Base-by-base conservation (phyloP, 2,329 filamentous ascomycete species). In the Acrocalymma vagum region DNA sequence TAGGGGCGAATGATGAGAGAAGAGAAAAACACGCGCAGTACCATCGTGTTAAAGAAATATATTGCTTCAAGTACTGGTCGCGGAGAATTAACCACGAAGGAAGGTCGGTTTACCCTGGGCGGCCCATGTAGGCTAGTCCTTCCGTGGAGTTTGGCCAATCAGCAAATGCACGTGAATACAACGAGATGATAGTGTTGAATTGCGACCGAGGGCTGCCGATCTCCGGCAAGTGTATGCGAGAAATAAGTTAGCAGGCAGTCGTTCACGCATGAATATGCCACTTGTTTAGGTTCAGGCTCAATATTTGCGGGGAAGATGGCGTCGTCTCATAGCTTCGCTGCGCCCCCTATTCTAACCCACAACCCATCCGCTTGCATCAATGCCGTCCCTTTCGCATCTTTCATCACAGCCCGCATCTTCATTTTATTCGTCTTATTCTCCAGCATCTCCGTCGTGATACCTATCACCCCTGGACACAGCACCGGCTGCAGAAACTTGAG, bases 401-500 rank as follows among this genome's bases (percentile, higher is more conserved):
- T 62, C 55, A 62, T 60, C 1, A 55, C 48, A 5, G 41, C 55
- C 22, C 38, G 41, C 24, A 63, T 43, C 36, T 42, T 54, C 48
- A 62, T 55, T 28, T 42, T 60, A 29, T 51, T 31, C 6, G 33
- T 48, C 35, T 45, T 55, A 14, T 54, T 28, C 27, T 62, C 53
- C 20, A 61, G 9, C 24, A 58, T 34, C 4, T 53, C 40, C 2
- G 54, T 48, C 26, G 62, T 53, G 18, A 65, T 51, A 8, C 58
- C 61, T 5, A 63, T 47, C 6, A 61, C 31, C 2, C 57, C 57
- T 8, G 57, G 58, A 34, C 57, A 58, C 3, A 48, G 36, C 24
- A 63, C 55, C 8, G 57, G 51, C 25, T 45, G 48, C 24, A 62
- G 35, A 30, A 60, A 57, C 33, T 52, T 55, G 17, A 53, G 31